Evolutionary conservation across 75 land plant genomes (phyloP), one percentile per base, ranked within the genome.

Genomic region (Adiantum capillusveneris): DNA sequence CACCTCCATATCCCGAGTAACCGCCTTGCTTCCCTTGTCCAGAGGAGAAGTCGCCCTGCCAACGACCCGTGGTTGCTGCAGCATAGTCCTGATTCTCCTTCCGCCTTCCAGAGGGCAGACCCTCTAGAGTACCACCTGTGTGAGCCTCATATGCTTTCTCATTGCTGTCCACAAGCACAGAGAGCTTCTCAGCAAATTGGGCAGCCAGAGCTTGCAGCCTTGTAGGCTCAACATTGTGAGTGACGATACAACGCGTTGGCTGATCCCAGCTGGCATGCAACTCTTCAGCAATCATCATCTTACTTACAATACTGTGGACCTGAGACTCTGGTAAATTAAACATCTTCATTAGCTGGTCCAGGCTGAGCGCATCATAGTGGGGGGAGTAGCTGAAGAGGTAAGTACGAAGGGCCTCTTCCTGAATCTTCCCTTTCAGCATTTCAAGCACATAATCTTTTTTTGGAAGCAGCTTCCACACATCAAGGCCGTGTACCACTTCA

Each of bases 261-360:
- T 90, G 86, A 55, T 85, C 80, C 90, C 86, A 90, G 60, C 87
- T 90, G 1, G 86, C 96, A 64, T 81, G 90, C 14, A 90, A 71
- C 75, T 90, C 96, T 34, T 86, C 96, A 19, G 64, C 77, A 52
- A 83, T 69, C 80, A 90, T 85, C 90, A 90, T 85, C 76, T 81
- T 83, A 69, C 96, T 90, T 13, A 85, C 76, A 20, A 83, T 81
- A 72, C 90, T 71, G 72, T 86, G 96, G 1, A 71, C 74, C 16
- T 74, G 84, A 6, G 75, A 60, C 21, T 85, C 86, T 9, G 86
- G 59, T 12, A 89, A 69, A 36, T 80, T 85, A 71, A 89, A 89
- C 84, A 89, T 85, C 30, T 70, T 48, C 63, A 82, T 66, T 12
- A 87, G 77, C 65, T 84, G 85, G 46, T 87, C 88, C 58, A 79